phyloP scores from a whole-genome alignment of 805 yeast species.

The Komagataella ulmi region DNA sequence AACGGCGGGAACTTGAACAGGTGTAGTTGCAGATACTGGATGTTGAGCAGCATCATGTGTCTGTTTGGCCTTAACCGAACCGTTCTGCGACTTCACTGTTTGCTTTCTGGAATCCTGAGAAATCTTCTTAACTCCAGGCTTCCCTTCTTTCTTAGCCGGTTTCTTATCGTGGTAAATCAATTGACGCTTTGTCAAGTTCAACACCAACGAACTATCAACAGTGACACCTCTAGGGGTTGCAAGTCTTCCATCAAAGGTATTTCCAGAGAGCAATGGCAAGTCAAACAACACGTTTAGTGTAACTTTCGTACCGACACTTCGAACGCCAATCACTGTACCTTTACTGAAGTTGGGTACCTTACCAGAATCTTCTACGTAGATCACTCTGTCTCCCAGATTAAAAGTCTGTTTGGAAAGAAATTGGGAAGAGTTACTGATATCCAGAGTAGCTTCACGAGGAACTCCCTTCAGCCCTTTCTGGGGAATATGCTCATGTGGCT shows the following conservation, averaged over 20 bases:
- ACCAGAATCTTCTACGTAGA: constrained; percentile 75
- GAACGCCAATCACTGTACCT: constrained; percentile 76
- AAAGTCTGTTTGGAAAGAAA: constrained; percentile 65
- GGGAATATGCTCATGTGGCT: constrained; percentile 27
- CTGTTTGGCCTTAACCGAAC: constrained; percentile 17
- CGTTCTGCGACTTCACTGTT: neutral
- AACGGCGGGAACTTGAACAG: constrained; percentile 6
- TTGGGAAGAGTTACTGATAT: constrained; percentile 61
- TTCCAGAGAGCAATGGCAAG: constrained; percentile 69
- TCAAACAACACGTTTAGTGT: constrained; percentile 78
- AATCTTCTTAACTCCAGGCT: neutral
- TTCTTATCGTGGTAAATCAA: constrained; percentile 7
- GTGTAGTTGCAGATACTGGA: constrained; percentile 5
- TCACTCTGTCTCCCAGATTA: constrained; percentile 79
- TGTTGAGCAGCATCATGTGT: constrained; percentile 8
- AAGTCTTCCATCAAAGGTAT: constrained; percentile 65
- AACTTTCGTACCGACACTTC: constrained; percentile 43
- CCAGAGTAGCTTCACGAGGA: constrained; percentile 71
- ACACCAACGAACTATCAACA: constrained; percentile 67
- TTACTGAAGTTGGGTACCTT: constrained; percentile 77
- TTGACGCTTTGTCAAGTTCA: constrained; percentile 67
- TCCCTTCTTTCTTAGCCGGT: neutral
- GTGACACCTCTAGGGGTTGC: constrained; percentile 71
- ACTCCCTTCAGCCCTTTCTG: constrained; percentile 61
- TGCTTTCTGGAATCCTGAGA: neutral